Evolutionary conservation across 352 stramenopile genomes (phyloP).

Genomic region (Phytophthora vignae): DNA sequence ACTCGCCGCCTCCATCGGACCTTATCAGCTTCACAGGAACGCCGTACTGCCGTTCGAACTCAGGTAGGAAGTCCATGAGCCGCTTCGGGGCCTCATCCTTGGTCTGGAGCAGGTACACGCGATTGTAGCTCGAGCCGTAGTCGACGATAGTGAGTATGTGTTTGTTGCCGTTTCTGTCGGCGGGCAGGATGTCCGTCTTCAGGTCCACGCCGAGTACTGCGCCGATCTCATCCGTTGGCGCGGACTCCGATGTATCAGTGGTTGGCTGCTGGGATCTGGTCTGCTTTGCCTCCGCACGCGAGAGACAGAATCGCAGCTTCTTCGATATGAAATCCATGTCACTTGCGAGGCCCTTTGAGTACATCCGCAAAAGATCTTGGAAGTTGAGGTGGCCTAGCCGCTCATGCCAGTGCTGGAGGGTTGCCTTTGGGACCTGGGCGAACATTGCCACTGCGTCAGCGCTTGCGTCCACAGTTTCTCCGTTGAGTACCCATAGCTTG

Average conservation of each 20-base stretch:
- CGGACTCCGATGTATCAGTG: background rate
- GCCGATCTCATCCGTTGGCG: background rate
- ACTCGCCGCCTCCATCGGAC: background rate
- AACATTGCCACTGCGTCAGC: background rate
- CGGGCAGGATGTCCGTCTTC: background rate
- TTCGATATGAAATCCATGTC: background rate
- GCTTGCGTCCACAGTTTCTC: background rate
- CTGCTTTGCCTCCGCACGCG: background rate
- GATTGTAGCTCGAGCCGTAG: background rate
- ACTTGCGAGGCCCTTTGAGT: background rate
- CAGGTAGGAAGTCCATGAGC: background rate
- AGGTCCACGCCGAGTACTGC: background rate
- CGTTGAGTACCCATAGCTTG: background rate
- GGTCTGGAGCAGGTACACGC: background rate
- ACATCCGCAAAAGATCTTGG: background rate
- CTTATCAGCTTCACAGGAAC: background rate
- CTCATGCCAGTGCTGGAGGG: background rate
- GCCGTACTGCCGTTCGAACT: background rate
- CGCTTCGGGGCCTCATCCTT: background rate
- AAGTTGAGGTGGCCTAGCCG: background rate
- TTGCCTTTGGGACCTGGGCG: background rate
- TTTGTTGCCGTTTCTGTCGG: background rate
- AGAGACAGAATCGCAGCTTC: background rate
- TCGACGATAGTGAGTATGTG: background rate
- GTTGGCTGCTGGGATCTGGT: conserved; percentile 1